These are phyloP conservation scores for Cystobasidium sp. DNA, from an alignment of 1,284 basidiomycete species.

Conservation along the genomic window DNA sequence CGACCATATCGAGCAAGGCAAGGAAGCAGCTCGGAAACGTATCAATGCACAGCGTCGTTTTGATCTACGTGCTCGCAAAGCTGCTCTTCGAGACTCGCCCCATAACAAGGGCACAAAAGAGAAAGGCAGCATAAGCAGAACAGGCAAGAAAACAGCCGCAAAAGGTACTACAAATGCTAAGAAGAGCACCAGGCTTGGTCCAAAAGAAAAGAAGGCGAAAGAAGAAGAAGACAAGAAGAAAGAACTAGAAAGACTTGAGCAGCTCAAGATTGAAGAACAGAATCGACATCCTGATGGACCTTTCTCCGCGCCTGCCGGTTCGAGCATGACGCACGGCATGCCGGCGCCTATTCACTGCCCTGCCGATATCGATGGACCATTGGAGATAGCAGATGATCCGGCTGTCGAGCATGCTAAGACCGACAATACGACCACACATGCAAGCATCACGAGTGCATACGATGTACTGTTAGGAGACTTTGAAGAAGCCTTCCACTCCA, in stretches of 20 bases:
- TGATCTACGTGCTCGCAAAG: constrained; percentile 3
- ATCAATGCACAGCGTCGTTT: background rate
- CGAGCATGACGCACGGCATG: constrained; percentile 19
- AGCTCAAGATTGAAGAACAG: constrained; percentile 15
- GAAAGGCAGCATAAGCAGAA: background rate
- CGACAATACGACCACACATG: constrained; percentile 13
- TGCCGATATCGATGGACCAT: background rate
- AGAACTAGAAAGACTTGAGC: background rate
- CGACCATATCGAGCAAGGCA: constrained; percentile 38
- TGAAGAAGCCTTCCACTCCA: constrained; percentile 22
- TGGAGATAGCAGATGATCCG: constrained; percentile 7
- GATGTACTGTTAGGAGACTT: constrained; percentile 37
- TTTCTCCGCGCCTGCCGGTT: constrained; percentile 28
- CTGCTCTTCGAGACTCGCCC: background rate
- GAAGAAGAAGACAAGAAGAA: constrained; percentile 20
- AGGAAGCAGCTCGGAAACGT: constrained; percentile 20
- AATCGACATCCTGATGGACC: constrained; percentile 31
- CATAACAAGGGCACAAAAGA: background rate
- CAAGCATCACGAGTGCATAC: constrained; percentile 24
- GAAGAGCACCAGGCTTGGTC: constrained; percentile 27
- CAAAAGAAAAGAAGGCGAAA: constrained; percentile 19
- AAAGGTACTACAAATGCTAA: constrained; percentile 3
- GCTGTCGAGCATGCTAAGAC: constrained; percentile 20
- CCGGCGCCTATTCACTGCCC: constrained; percentile 11
- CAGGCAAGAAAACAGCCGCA: background rate